Conservation (phyloP, 352 stramenopile genomes). For the Aphanomyces cochlioides region DNA sequence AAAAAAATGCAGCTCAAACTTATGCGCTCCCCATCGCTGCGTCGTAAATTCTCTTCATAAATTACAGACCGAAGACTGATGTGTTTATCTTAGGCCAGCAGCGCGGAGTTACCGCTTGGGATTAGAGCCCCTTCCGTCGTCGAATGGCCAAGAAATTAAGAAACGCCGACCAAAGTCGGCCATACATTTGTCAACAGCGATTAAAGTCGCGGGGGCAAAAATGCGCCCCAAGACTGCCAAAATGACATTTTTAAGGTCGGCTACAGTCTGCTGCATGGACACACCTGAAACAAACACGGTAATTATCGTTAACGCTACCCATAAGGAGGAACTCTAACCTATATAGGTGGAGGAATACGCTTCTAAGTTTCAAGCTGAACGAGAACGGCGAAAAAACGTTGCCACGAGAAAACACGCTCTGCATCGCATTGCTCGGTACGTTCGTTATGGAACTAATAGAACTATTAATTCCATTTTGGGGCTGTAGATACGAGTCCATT, state of each 20-base stretch:
- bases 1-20: constrained; percentile 16
- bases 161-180: constrained; percentile 16
- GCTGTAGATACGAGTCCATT: constrained; percentile 24
- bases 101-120: no score
- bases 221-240: constrained; percentile 20
- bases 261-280: constrained; percentile 27
- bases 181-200: neutral
- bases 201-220: constrained; percentile 24
- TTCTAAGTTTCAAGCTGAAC: constrained; percentile 10
- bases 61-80: no score
- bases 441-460: neutral
- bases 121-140: no score
- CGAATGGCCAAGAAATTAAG: no score
- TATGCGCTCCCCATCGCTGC: constrained; percentile 22
- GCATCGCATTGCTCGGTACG: constrained; percentile 18
- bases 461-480: constrained; percentile 9
- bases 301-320: neutral
- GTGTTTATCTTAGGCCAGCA: no score
- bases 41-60: neutral
- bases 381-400: constrained; percentile 20
- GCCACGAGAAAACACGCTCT: constrained; percentile 1
- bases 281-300: constrained; percentile 24
- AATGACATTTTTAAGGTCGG: constrained; percentile 21
- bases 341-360: constrained; percentile 24
- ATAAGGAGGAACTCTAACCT: neutral